Conservation (phyloP, 2,329 filamentous ascomycete genomes). For the Ceratocystis lukuohia region DNA sequence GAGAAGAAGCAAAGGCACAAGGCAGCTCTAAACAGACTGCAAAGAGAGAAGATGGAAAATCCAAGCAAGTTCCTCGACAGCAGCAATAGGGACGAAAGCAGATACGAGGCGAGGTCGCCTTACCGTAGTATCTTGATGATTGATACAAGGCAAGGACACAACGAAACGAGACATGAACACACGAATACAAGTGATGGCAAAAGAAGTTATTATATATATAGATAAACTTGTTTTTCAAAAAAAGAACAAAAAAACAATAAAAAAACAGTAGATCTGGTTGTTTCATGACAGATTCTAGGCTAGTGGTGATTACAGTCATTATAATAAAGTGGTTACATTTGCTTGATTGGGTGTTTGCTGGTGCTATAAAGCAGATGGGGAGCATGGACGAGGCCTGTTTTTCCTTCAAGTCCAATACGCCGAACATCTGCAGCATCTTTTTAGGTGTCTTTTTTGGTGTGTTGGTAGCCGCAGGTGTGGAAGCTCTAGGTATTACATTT, state of each 20-base stretch:
- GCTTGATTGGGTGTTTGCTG: neutral
- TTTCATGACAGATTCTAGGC: constrained; percentile 1
- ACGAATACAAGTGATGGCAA: neutral
- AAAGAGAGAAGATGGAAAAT: no score
- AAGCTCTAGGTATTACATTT: neutral
- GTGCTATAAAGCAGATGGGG: neutral
- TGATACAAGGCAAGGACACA: no score
- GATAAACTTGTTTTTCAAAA: no score
- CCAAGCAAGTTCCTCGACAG: neutral
- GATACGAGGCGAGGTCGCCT: neutral
- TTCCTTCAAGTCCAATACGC: constrained; percentile 8
- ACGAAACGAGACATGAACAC: neutral
- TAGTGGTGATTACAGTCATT: neutral
- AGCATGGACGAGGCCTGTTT: constrained; percentile 11
- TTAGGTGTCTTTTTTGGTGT: neutral
- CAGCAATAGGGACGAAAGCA: neutral
- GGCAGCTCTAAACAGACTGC: no score
- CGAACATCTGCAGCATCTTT: neutral
- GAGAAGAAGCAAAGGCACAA: neutral
- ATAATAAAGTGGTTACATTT: neutral
- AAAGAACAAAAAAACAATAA: no score
- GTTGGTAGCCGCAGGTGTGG: neutral
- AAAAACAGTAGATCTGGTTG: neutral
- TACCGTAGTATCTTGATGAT: no score
- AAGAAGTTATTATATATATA: neutral